These are phyloP conservation scores for Candida anglica DNA, from an alignment of 805 yeast species.

Conservation along the genomic window DNA sequence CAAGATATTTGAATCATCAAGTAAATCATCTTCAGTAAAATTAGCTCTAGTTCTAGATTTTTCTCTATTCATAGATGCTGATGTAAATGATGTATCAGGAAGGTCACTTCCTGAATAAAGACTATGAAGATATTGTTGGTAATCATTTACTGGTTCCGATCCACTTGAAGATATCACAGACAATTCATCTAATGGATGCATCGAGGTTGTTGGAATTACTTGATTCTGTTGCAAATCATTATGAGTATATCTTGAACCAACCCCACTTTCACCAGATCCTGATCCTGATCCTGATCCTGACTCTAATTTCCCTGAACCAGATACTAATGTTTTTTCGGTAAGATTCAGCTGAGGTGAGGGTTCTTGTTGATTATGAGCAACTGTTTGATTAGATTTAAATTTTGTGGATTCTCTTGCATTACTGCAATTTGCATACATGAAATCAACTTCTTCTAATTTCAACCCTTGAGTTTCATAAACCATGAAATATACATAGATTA, in stretches of 20 bases:
- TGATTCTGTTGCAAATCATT: neutral
- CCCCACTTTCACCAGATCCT: no score
- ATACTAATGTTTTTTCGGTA: neutral
- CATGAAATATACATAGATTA: conserved; percentile 56
- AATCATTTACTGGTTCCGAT: conserved; percentile 11
- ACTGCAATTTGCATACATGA: conserved; percentile 58
- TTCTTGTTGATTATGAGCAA: conserved; percentile 19
- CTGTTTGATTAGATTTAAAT: conserved; percentile 36
- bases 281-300: no score
- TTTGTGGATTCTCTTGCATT: conserved; percentile 48
- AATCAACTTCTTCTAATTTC: conserved; percentile 78
- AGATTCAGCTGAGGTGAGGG: neutral
- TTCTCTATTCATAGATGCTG: conserved; percentile 8
- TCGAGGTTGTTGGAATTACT: neutral
- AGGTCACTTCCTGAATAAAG: conserved; percentile 8
- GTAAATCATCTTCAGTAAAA: conserved; percentile 5
- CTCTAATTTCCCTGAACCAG: neutral
- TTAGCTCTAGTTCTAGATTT: conserved; percentile 1
- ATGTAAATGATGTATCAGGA: conserved; percentile 13
- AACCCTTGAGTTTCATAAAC: conserved; percentile 81
- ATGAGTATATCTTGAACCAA: neutral
- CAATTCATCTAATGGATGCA: neutral
- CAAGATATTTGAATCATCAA: conserved; percentile 4
- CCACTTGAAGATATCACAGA: no score
- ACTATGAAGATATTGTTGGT: conserved; percentile 16